Evolutionary conservation across 495 filamentous ascomycete species (phyloP), one percentile per base, ranked within the genome.

Genomic region (Parathielavia appendiculata): DNA sequence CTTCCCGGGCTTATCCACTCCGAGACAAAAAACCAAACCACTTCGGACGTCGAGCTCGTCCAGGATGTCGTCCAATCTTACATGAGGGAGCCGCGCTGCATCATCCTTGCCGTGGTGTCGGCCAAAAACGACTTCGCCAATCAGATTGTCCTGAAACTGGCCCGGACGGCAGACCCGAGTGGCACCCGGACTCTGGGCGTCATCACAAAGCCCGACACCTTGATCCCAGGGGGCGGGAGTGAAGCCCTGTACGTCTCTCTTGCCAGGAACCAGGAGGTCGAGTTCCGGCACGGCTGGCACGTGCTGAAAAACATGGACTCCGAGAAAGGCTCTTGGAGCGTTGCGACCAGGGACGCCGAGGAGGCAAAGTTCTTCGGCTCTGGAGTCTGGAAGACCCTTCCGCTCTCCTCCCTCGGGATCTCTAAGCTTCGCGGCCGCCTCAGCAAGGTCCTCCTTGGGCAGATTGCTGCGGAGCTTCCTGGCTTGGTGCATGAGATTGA

Each of bases 141-240:
- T 6, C 81, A 89, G 57, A 72, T 83, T 2, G 82, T 88, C 13
- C 66, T 85, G 0, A 86, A 90, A 73, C 72, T 88, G 59, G 87
- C 88, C 5, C 80, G 89, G 43, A 80, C 86, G 61, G 83, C 88
- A 12, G 90, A 95, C 66, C 81, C 81, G 2, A 79, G 84, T 57
- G 88, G 89, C 34, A 79, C 82, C 62, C 81, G 90, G 44, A 93
- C 90, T 9, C 81, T 95, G 49, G 90, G 90, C 65, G 86, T 93
- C 59, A 79, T 95, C 67, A 93, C 89, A 51, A 95, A 95, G 74
- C 88, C 91, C 12, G 90, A 95, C 71, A 72, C 71, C 1, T 69
- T 87, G 1, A 51, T 59, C n/a, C 47, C 68, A 1, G 76, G 77
- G 1, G 80, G 78, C 10, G 68, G 63, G 6, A 77, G 66, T 14